These are phyloP conservation scores for Dissophora ornata DNA, from an alignment of 192 early-diverging fungal genomes.

Conservation along the genomic window DNA sequence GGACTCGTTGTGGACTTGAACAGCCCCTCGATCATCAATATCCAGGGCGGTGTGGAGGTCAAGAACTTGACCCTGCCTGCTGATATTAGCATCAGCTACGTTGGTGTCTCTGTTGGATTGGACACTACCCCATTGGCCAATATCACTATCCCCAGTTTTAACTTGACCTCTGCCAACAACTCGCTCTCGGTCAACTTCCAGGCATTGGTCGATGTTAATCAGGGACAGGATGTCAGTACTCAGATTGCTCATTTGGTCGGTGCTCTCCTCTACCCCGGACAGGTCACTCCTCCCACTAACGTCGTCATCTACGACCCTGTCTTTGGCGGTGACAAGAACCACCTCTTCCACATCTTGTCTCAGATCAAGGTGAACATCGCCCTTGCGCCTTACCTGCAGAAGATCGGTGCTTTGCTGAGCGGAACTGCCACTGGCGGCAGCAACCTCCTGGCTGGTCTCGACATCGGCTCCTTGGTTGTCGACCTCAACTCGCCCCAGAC, in stretches of 20 bases:
- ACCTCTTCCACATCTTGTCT: constrained; percentile 48
- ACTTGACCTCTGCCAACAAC: constrained; percentile 37
- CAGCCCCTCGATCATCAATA: constrained; percentile 41
- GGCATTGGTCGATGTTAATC: constrained; percentile 32
- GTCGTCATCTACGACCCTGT: constrained; percentile 49
- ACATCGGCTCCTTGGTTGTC: constrained; percentile 27
- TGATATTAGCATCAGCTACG: constrained; percentile 46
- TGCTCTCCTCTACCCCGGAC: constrained; percentile 40
- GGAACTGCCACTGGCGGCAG: constrained; percentile 1
- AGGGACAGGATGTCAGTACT: constrained; percentile 26
- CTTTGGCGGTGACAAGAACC: constrained; percentile 50
- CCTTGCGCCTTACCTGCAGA: constrained; percentile 41
- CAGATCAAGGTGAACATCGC: constrained; percentile 44
- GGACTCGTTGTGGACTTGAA: constrained; percentile 46
- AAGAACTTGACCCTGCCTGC: constrained; percentile 41
- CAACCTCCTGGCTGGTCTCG: constrained; percentile 25
- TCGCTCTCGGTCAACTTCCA: constrained; percentile 34
- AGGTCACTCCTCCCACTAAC: constrained; percentile 44
- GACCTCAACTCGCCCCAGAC: constrained; percentile 43
- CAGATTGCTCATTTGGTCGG: constrained; percentile 46
- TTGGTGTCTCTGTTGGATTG: constrained; percentile 41
- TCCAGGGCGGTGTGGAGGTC: constrained; percentile 37
- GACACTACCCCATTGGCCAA: constrained; percentile 35
- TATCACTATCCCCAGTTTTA: constrained; percentile 29
- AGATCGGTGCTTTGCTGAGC: constrained; percentile 26